Base-by-base conservation (phyloP, 2,329 filamentous ascomycete genomes). In the Neofusicoccum laricinum region DNA sequence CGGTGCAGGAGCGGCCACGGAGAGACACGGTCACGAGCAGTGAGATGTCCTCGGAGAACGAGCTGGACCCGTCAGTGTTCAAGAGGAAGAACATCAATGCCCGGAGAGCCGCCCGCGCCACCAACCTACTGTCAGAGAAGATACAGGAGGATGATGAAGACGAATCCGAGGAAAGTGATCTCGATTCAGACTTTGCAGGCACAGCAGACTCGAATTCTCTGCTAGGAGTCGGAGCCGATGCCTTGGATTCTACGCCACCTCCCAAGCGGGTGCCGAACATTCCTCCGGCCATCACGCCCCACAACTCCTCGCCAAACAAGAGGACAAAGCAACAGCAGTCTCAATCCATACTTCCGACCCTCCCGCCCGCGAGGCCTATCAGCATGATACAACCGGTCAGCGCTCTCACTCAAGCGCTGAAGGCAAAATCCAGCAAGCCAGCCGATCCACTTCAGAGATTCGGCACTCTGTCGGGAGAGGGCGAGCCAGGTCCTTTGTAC, bases 1-100 rank as follows among this genome's bases (percentile, higher is more conserved):
- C 85, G 1, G 85, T 89, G 65, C 90, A 89, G 73, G 88, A 90
- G 76, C 81, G 90, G 15, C 83, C 88, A 1, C 82, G 91, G 38
- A 81, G 90, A 68, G 90, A 93, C 73, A 93, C 91, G 0, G 88
- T 91, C 51, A 93, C 91, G 1, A 92, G 90, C 76, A 93, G 90
- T 71, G 91, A 94, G 69, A 86, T 94, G 70, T 93, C 90, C 0
- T 93, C 90, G 0, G 91, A 94, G 67, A 93, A 92, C 69, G 91
- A 94, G 70, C 84, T 90, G 50, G 90, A 92, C 69, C 83, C 86
- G 0, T 85, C 86, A 0, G 83, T 84, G 1, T 90, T 88, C 71
- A 86, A 88, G 67, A 84, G 84, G 68, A 85, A 88, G 65, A 81
- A 86, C 53, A 86, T 89, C 66, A 85, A 85, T 2, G 82, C 86